A percentile compares a stretch with the other conserved stretches of the same genome.
Conservation (phyloP, 495 filamentous ascomycete species). For the Thermochaetoides thermophila region DNA sequence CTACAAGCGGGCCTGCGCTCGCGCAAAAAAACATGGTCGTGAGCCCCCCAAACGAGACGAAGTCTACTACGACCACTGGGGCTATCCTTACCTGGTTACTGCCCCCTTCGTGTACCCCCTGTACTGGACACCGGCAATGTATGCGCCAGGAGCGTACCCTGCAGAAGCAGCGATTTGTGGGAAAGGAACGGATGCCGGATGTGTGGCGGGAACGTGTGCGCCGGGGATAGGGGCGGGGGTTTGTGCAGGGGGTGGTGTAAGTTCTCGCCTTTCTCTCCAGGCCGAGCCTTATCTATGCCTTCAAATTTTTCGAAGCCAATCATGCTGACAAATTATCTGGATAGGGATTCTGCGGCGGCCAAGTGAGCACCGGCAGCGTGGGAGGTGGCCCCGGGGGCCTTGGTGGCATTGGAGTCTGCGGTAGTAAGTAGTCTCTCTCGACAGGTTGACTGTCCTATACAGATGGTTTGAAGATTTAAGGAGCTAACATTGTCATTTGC, state of each 20-base stretch:
- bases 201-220: slow-evolving; percentile 14
- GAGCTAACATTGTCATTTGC: too few species aligned
- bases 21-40: slow-evolving; percentile 45
- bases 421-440: too few species aligned
- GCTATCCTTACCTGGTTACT: slow-evolving; percentile 33
- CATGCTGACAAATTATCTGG: not conserved
- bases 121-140: slow-evolving; percentile 18
- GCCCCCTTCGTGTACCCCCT: slow-evolving; percentile 22
- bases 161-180: not conserved
- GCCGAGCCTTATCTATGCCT: not conserved
- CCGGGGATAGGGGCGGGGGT: slow-evolving; percentile 23
- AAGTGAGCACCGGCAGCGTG: not conserved
- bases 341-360: not conserved
- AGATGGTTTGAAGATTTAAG: too few species aligned
- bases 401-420: too few species aligned
- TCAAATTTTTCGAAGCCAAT: not conserved
- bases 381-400: too few species aligned
- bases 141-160: slow-evolving; percentile 24
- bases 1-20: slow-evolving; percentile 46
- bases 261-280: slow-evolving; percentile 2
- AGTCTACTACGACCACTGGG: slow-evolving; percentile 37
- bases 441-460: too few species aligned
- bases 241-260: slow-evolving; percentile 19
- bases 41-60: slow-evolving; percentile 33
- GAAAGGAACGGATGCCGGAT: slow-evolving; percentile 4